Evolutionary conservation across 2,329 filamentous ascomycete genomes (phyloP).

Genomic region (Aspergillus sp.): DNA sequence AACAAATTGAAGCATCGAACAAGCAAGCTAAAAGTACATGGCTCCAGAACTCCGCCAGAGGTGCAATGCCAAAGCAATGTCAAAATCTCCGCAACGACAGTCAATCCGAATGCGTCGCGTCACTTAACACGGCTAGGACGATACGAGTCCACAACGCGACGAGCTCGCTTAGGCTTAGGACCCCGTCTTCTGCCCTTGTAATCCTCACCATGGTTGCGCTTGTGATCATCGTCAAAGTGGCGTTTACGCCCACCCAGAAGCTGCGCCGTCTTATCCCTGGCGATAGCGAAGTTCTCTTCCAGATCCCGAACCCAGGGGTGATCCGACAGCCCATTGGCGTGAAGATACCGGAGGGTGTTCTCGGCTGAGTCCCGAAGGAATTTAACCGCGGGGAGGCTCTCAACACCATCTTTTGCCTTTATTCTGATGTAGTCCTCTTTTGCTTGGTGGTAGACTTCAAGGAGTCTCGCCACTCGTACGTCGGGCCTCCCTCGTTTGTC

Average conservation of each 20-base stretch:
- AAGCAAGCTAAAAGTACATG: not conserved
- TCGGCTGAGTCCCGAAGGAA: conserved; percentile 52
- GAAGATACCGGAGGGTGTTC: conserved; percentile 43
- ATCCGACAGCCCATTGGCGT: conserved; percentile 26
- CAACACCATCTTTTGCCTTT: conserved; percentile 28
- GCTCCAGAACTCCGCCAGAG: too few species aligned
- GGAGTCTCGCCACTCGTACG: conserved; percentile 24
- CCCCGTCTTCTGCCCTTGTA: conserved; percentile 6
- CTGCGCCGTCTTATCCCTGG: conserved; percentile 40
- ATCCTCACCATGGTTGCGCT: not conserved
- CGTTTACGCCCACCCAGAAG: conserved; percentile 45
- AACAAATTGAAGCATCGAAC: not conserved
- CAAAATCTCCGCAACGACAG: too few species aligned
- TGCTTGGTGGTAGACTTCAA: conserved; percentile 41
- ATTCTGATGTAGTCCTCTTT: conserved; percentile 42
- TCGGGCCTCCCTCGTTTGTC: not conserved
- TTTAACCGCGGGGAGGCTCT: conserved; percentile 35
- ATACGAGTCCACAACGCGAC: conserved; percentile 32
- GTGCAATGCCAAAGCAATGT: too few species aligned
- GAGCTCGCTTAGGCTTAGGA: conserved; percentile 20
- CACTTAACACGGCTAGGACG: conserved; percentile 18
- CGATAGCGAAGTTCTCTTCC: conserved; percentile 36
- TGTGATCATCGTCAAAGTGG: conserved; percentile 37
- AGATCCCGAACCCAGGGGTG: conserved; percentile 40
- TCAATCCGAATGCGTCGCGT: not conserved